Evolutionary conservation across 345 rosid genomes (phyloP), one percentile per base, ranked within the genome.

Genomic region (Euphorbia peplus): DNA sequence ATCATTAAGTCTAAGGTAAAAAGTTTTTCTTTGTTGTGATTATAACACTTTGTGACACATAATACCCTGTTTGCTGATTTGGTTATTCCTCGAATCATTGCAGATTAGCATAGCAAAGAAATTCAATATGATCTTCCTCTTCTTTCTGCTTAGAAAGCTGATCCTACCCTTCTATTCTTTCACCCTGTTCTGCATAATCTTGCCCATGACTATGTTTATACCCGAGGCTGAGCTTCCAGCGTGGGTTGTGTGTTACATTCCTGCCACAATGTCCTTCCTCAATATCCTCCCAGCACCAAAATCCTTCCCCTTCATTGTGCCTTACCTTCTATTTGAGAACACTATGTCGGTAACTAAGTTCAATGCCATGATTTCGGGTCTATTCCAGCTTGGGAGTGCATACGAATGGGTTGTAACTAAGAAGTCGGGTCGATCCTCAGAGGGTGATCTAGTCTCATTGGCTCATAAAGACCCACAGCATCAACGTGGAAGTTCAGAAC

Each of bases 331-430:
- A 46, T 92, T 92, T 5, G 98, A 92, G 79, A 92, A 92, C 76
- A 92, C 98, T 10, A 92, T 92, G 98, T 92, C 98, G 0, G 96
- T 92, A 28, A 92, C 98, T 78, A 92, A 92, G 81, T 92, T 92
- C 88, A 87, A 88, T 53, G 96, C 98, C 2, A 92, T 92, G 98
- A 78, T 92, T 67, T 92, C 98, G 10, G 98, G 98, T 37, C 73
- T 92, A 18, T 92, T 92, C 83, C 98, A 92, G 84, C 96, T 92
- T 0, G 96, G 98, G 29, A 92, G 96, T 74, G 96, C 98, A 4
- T 90, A 90, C 30, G 98, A 92, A 59, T 92, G 98, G 98, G 96
- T 92, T 18, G 96, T 92, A 32, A 92, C 98, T 0, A 92, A 92
- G 76, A 92, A 92, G 81, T 92, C 96, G 0, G 98, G 98, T n/a